A percentile compares a stretch with the other conserved stretches of the same genome.
phyloP scores from a whole-genome alignment of 306 rosid species.

The Amphicarpaea edgeworthii region DNA sequence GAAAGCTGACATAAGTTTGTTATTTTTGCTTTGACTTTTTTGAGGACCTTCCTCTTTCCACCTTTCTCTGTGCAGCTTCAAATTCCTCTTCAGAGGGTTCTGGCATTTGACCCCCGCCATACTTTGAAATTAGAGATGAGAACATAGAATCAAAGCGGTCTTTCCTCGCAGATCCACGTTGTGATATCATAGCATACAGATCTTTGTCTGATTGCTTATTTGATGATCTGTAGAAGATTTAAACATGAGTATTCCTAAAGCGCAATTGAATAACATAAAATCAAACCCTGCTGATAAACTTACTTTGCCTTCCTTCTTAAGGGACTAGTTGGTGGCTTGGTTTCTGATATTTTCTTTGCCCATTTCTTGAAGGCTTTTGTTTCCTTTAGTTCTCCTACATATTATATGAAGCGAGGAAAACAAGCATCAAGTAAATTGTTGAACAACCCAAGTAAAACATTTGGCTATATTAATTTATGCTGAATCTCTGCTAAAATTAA shows the following conservation, averaged over 20 bases:
- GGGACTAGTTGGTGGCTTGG: conserved; percentile 89
- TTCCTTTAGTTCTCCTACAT: conserved; percentile 74
- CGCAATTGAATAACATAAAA: background rate
- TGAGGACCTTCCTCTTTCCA: conserved; percentile 66
- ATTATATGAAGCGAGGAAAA: background rate
- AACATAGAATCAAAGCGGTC: conserved; percentile 75
- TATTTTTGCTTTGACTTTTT: conserved; percentile 63
- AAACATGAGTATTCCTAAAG: conserved; percentile 21
- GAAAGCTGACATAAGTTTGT: conserved; percentile 1
- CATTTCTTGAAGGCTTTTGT: conserved; percentile 78
- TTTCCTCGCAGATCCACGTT: conserved; percentile 72
- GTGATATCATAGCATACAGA: conserved; percentile 70
- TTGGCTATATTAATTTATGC: too few relatives aligned
- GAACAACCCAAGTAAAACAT: conserved; percentile 40
- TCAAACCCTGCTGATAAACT: conserved; percentile 34
- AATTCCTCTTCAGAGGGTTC: conserved; percentile 93
- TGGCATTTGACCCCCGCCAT: conserved; percentile 61
- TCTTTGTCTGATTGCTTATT: conserved; percentile 59
- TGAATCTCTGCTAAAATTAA: conserved; percentile 13
- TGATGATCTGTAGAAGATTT: conserved; percentile 38
- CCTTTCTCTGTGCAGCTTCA: conserved; percentile 74
- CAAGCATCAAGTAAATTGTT: conserved; percentile 28
- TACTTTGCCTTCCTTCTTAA: conserved; percentile 52
- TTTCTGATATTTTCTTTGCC: conserved; percentile 77
- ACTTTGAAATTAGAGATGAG: conserved; percentile 79